Evolutionary conservation across 352 stramenopile genomes (phyloP), one percentile per base, ranked within the genome.

Genomic region (Phytophthora aleatoria): DNA sequence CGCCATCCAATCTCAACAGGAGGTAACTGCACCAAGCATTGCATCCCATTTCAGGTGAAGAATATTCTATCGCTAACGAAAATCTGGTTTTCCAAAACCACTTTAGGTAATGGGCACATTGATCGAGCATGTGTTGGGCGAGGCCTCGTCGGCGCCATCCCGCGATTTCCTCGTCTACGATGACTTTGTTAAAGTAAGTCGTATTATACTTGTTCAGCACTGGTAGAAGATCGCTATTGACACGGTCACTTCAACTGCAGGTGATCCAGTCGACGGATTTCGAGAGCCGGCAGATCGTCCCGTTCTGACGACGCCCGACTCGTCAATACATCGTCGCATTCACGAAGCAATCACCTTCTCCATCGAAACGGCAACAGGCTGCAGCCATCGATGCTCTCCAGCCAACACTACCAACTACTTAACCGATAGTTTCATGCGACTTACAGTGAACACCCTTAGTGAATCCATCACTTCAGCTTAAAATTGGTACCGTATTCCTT

Each of bases 211-310:
- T 20, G 20, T 4, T 3, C 36, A 62, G 48, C 12, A 42, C 36
- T 53, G 16, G 39, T 51, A 24, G 42, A 63, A 26, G 56, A 56
- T n/a, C 53, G 43, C 41, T 24, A 57, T 45, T 59, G 27, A 50
- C 57, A 57, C 24, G 12, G 2, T 13, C 48, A 45, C 44, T 64
- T 56, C 38, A 63, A 41, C 2, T 63, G 49, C 49, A 86, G 81
- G 69, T 85, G 26, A 68, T 87, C 44, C 81, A 85, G 58, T 69
- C 69, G 27, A 90, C 78, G 0, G 81, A 90, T 57, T 90, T 84
- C 45, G 81, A 90, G 50, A 90, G 76, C 44, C 74, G 69, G 36
- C 61, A 85, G 41, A 71, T 87, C 24, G 66, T 88, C 50, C 71
- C 64, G 31, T 88, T 90, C 61, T 90, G 44, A 86, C 45, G 49